Conservation (phyloP, 176 grass and related monocot species). For the Lolium perenne region DNA sequence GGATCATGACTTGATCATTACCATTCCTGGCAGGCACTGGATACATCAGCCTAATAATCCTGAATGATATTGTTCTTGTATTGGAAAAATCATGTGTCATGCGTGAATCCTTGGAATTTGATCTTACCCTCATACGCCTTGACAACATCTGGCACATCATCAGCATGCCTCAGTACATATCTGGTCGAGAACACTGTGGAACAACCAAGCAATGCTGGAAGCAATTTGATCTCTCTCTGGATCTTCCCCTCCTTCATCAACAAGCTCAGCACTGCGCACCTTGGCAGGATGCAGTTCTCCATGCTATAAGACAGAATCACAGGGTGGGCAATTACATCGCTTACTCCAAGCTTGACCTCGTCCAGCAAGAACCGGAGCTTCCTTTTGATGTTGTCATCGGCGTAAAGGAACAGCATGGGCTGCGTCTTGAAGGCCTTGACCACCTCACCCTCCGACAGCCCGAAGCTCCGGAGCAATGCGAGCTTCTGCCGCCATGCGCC, state of each 20-base stretch:
- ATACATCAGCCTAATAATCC: neutral
- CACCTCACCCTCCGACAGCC: constrained; percentile 20
- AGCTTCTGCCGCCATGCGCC: constrained; percentile 47
- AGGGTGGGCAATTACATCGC: constrained; percentile 25
- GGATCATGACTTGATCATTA: constrained; percentile 26
- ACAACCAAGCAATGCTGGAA: too few species aligned
- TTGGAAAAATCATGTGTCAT: too few species aligned
- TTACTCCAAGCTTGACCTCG: constrained; percentile 34
- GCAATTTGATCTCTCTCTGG: too few species aligned
- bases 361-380: constrained; percentile 44
- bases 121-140: too few species aligned
- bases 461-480: constrained; percentile 46
- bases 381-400: constrained; percentile 42
- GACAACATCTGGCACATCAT: too few species aligned
- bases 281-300: too few species aligned
- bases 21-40: neutral
- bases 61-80: too few species aligned
- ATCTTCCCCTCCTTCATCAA: too few species aligned
- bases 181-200: too few species aligned
- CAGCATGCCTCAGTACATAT: too few species aligned
- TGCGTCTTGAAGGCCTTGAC: constrained; percentile 26
- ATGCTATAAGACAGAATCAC: constrained; percentile 9
- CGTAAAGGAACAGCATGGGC: constrained; percentile 1
- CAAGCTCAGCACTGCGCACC: too few species aligned
- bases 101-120: too few species aligned